Base-by-base conservation (phyloP, 805 yeast genomes). In the Candida michaelii region DNA sequence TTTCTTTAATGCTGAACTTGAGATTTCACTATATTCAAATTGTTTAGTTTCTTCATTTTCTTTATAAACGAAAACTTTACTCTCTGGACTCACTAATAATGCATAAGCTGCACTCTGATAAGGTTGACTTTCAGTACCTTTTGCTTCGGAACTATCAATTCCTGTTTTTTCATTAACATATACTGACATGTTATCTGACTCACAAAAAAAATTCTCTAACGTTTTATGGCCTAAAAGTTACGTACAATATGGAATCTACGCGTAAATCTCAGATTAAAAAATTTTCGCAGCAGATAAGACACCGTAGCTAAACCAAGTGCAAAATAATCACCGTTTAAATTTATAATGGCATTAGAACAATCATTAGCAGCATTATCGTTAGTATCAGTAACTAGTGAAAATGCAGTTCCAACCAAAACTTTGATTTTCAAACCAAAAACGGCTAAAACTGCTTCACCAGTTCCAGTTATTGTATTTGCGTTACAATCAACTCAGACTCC, bases 381-480 rank as follows among this genome's bases (percentile, higher is more conserved):
- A 51, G 73, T 78, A 29, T 73, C 77, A 31, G 82, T 76, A 33
- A 54, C 74, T 13, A 62, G 76, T 36, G 82, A 73, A 35, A 69
- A 73, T 29, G 73, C 84, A 2, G 48, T 69, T 19, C 69, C 81
- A 21, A 76, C 87, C 48, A 89, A 89, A 65, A 77, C 90, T 4
- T 71, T 89, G 48, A 89, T 89, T 19, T 89, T 89, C 78, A 89
- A 89, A 69, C 96, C 96, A 54, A 89, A 89, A 69, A 87, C 96
- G 36, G 83, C 95, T 27, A 89, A 89, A 59, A 68, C 88, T 36
- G 88, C 86, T 39, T 63, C 77, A 14, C 85, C 93, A 19, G 80
- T 85, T 30, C 96, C 97, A 31, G 76, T 89, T 23, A 77, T 89
- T 40, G 87, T 88, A 24, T 75, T 89, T 56, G 96, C 96, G 6